These are phyloP conservation scores for Trichoderma afroharzianum DNA, from an alignment of 2,329 filamentous ascomycete species.

Conservation along the genomic window DNA sequence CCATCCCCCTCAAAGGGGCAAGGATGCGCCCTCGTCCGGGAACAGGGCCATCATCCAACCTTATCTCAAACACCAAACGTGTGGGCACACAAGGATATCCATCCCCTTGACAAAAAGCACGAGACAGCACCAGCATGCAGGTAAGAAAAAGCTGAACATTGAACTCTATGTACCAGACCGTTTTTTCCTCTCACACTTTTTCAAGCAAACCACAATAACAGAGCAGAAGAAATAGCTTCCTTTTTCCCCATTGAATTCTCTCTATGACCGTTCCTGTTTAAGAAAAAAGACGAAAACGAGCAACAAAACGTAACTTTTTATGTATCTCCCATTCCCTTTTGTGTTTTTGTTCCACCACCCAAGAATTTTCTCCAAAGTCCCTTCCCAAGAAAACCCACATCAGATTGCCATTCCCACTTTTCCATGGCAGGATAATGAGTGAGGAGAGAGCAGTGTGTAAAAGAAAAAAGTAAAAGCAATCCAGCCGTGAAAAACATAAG, in stretches of 20 bases:
- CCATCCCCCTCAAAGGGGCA: background rate
- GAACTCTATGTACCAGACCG: background rate
- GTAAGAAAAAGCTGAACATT: background rate
- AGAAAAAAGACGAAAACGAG: background rate
- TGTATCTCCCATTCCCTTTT: slow-evolving; percentile 17
- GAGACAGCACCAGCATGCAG: background rate
- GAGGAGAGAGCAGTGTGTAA: background rate
- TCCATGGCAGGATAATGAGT: background rate
- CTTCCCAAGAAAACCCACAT: background rate
- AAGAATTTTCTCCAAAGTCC: background rate
- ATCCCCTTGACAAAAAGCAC: background rate
- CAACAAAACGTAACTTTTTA: slow-evolving; percentile 19
- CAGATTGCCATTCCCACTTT: background rate
- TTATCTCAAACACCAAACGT: background rate
- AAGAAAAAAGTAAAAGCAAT: background rate
- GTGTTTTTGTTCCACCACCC: slow-evolving; percentile 14
- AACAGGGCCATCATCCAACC: background rate
- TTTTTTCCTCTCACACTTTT: background rate
- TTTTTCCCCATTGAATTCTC: background rate
- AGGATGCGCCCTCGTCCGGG: background rate
- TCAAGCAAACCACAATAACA: background rate
- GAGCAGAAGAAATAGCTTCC: background rate
- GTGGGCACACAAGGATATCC: background rate
- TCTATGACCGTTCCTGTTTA: slow-evolving; percentile 16
- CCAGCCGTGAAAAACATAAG: slow-evolving; percentile 7